Evolutionary conservation across 208 protist species (phyloP), one percentile per base, ranked within the genome.

Genomic region (Lotmaria passim): DNA sequence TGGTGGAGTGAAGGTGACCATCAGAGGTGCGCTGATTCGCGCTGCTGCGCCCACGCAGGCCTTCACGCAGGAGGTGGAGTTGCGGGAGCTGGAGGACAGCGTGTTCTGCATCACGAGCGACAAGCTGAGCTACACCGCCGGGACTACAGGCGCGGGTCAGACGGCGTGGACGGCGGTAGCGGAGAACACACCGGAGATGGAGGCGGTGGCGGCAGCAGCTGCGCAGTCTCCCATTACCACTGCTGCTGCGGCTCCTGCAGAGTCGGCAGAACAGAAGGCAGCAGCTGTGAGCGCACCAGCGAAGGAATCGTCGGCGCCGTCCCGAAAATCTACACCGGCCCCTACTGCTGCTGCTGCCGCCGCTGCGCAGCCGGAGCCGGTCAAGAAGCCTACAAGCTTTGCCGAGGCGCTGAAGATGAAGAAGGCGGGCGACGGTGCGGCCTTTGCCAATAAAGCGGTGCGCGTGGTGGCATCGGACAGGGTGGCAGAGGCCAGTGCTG

Each of bases 61-160:
- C 33, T 94, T 94, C 62, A 80, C 73, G 4, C 86, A 94, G 69
- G 79, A 84, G 57, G 72, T 91, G 51, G 79, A 85, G 55, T 64
- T 94, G 55, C 78, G 71, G 26, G 82, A 94, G 75, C 63, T 85
- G 56, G 43, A 62, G 41, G 41, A 50, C 26, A 76, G 82, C 17
- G 77, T 59, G 44, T 92, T 83, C 76, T 82, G 72, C 43, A 85
- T 94, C 61, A 75, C 78, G n/a, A 43, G 44, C 51, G 89, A 94
- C 53, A 59, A 58, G 47, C 62, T 89, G 28, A 78, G 68, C 31
- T 75, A 68, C 58, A 43, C 56, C 44, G 58, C 55, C 14, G 58
- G 48, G 33, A n/a, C n/a, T n/a, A 26, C 36, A 1, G 36, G 33
- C 48, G 56, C 38, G 0, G 57, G n/a, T 7, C 34, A 53, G 30